phyloP scores from a whole-genome alignment of 352 stramenopile species.

The Pythium aquatile region DNA sequence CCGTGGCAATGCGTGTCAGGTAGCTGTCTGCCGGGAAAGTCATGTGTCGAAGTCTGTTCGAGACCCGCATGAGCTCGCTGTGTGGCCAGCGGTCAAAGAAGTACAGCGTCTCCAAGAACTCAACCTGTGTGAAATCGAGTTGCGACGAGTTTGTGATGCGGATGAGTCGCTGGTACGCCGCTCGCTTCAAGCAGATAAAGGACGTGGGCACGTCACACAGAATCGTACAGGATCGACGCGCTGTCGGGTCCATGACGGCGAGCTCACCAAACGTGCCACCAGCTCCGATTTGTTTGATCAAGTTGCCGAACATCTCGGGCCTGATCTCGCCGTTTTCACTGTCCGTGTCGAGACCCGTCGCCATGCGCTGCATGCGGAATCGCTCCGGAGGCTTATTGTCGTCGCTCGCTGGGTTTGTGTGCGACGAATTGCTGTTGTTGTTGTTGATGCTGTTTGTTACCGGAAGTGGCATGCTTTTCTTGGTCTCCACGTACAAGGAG shows the following conservation, averaged over 20 bases:
- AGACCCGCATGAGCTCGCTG: conserved; percentile 64
- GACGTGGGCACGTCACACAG: conserved; percentile 64
- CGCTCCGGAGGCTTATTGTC: conserved; percentile 7
- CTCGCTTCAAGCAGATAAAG: conserved; percentile 86
- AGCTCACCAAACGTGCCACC: conserved; percentile 80
- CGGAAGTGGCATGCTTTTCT: conserved; percentile 34
- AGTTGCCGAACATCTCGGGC: conserved; percentile 54
- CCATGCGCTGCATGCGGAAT: conserved; percentile 7
- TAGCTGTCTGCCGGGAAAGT: conserved; percentile 66
- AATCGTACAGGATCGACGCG: conserved; percentile 71
- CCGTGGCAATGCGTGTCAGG: conserved; percentile 62
- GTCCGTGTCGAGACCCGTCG: conserved; percentile 24
- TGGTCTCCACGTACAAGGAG: conserved; percentile 72
- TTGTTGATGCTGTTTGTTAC: conserved; percentile 14
- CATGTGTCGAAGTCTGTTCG: conserved; percentile 61
- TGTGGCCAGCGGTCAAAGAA: conserved; percentile 82
- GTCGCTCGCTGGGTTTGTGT: neutral
- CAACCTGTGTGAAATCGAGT: conserved; percentile 79
- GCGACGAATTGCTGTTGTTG: neutral
- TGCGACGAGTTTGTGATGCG: conserved; percentile 79
- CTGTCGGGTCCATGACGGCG: conserved; percentile 76
- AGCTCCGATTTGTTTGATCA: conserved; percentile 75
- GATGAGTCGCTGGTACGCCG: conserved; percentile 78
- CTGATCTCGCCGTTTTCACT: conserved; percentile 11
- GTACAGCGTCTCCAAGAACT: conserved; percentile 79